These are phyloP conservation scores for Neurospora sp. DNA, from an alignment of 495 filamentous ascomycete species.

Conservation along the genomic window DNA sequence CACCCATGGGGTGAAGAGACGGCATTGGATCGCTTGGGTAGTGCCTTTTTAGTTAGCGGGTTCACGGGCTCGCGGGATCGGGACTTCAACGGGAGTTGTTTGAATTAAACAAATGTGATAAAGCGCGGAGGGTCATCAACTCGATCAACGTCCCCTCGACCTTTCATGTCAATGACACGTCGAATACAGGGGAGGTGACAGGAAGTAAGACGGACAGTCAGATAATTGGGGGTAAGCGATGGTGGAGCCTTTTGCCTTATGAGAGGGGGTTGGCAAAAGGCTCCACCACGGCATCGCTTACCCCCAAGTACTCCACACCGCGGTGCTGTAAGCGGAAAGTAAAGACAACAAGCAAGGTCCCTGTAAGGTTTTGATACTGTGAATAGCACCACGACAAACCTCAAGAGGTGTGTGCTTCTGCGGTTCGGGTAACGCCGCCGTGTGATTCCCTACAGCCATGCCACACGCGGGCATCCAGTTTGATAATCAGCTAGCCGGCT, in stretches of 20 bases:
- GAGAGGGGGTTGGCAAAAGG: no score
- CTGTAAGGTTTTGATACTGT: not conserved
- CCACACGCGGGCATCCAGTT: not conserved
- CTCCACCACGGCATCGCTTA: no score
- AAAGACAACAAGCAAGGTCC: not conserved
- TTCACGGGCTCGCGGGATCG: not conserved
- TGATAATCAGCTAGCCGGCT: not conserved
- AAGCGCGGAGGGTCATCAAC: not conserved
- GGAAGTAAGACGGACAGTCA: not conserved
- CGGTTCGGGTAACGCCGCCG: not conserved
- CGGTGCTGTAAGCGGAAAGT: not conserved
- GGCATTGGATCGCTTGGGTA: not conserved
- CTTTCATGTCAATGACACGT: not conserved
- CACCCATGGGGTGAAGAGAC: not conserved
- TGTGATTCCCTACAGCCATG: not conserved
- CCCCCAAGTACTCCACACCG: not conserved
- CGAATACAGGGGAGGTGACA: not conserved
- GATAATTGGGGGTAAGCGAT: not conserved
- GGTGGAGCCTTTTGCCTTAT: no score
- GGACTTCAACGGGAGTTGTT: not conserved
- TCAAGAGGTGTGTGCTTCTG: not conserved
- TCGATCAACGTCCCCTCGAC: not conserved
- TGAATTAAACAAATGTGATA: not conserved
- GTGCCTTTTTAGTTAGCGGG: not conserved
- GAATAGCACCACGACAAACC: not conserved